Evolutionary conservation across 768 basidiomycete genomes (phyloP).

Genomic region (Holtermanniella nyarrowii): DNA sequence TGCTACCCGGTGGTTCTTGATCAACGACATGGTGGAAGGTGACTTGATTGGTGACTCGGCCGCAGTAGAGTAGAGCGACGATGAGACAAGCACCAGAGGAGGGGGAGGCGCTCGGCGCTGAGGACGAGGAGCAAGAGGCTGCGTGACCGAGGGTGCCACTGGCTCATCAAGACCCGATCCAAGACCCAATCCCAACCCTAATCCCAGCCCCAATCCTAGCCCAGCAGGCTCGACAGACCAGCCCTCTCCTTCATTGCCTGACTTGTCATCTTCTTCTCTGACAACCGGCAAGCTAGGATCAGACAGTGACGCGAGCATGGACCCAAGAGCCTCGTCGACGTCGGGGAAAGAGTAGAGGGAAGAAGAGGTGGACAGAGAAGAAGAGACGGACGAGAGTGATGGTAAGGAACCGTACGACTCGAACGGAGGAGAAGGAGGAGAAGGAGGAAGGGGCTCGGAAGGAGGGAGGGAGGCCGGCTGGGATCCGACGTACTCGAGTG

Average conservation of each 20-base stretch:
- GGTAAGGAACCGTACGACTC: slow-evolving; percentile 14
- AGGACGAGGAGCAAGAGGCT: slow-evolving; percentile 19
- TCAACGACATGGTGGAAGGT: slow-evolving; percentile 13
- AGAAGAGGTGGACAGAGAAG: slow-evolving; percentile 12
- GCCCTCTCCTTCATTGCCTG: not conserved
- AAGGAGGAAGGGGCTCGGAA: slow-evolving; percentile 13
- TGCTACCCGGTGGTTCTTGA: slow-evolving; percentile 25
- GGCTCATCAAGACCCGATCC: slow-evolving; percentile 9
- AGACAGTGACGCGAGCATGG: slow-evolving; percentile 32
- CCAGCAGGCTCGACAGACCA: not conserved
- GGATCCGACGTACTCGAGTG: slow-evolving; percentile 2
- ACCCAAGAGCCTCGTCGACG: slow-evolving; percentile 31
- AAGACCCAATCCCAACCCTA: slow-evolving; percentile 22
- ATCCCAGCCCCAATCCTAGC: slow-evolving; percentile 6
- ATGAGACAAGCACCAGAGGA: slow-evolving; percentile 10
- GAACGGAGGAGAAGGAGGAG: slow-evolving; percentile 20
- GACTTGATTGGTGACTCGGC: not conserved
- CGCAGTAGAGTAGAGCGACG: not conserved
- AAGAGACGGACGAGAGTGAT: slow-evolving; percentile 12
- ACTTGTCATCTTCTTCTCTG: not conserved
- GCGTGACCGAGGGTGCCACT: slow-evolving; percentile 11
- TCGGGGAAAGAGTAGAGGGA: slow-evolving; percentile 29
- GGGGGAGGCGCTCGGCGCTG: slow-evolving; percentile 12
- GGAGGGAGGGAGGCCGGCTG: slow-evolving; percentile 20
- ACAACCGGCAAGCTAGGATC: slow-evolving; percentile 11